phyloP scores from a whole-genome alignment of 2,329 filamentous ascomycete species.

The Fusarium sp. region DNA sequence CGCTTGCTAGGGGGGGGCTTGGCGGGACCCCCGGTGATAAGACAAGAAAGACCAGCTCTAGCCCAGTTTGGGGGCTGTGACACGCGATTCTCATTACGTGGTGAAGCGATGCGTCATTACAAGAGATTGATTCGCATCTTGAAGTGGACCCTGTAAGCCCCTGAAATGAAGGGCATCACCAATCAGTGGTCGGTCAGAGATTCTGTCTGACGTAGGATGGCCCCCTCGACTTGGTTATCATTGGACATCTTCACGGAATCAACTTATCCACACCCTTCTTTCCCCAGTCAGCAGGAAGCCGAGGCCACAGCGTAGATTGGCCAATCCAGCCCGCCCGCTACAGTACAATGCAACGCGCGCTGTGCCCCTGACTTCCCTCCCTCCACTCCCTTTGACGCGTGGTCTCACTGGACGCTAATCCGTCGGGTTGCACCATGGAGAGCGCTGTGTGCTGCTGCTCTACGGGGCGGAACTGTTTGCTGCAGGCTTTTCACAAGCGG shows the following conservation, averaged over 20 bases:
- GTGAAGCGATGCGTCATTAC: not conserved
- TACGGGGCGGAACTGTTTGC: not conserved
- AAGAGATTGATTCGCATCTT: not conserved
- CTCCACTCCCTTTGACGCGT: not conserved
- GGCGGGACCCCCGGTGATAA: not conserved
- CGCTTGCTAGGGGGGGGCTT: not conserved
- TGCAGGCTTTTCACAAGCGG: not conserved
- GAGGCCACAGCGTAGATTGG: not conserved
- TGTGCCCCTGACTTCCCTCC: not conserved
- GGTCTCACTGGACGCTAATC: not conserved
- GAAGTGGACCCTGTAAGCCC: not conserved
- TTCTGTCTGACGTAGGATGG: not conserved
- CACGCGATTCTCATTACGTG: constrained; percentile 1
- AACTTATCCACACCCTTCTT: not conserved
- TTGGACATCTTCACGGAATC: not conserved
- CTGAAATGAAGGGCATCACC: not conserved
- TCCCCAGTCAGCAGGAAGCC: not conserved
- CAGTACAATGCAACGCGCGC: not conserved
- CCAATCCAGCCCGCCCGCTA: not conserved
- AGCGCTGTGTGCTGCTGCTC: not conserved
- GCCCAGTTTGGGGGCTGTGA: not conserved
- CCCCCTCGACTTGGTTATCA: not conserved
- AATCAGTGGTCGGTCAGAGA: not conserved
- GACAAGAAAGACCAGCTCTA: not conserved
- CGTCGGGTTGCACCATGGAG: not conserved